A percentile compares a stretch with the other conserved stretches of the same genome.
Evolutionary conservation across 2,329 filamentous ascomycete species (phyloP).

Genomic region (Tolypocladium inflatum): DNA sequence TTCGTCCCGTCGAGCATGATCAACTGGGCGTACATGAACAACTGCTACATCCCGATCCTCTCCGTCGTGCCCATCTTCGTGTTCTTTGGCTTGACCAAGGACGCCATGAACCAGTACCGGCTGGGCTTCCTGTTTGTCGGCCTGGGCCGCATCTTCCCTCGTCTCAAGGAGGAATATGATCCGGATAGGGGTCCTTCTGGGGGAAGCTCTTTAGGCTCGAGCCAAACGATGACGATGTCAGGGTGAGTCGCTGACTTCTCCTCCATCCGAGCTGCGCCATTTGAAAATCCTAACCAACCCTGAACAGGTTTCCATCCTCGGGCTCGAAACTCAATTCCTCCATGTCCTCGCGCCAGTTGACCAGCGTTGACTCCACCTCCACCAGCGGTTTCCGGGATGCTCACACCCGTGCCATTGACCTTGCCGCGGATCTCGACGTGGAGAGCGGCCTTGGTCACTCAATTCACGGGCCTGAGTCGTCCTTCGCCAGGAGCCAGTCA

Average conservation of each 20-base stretch:
- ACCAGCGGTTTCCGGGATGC: neutral
- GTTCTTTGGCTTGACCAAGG: constrained; percentile 47
- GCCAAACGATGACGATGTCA: constrained; percentile 7
- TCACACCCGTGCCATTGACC: neutral
- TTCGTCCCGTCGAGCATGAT: constrained; percentile 32
- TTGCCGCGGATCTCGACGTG: neutral
- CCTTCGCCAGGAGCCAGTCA: neutral
- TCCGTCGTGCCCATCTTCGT: constrained; percentile 37
- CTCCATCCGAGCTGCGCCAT: too few relatives aligned
- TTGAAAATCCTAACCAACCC: neutral
- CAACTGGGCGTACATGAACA: constrained; percentile 30
- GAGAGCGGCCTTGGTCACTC: neutral
- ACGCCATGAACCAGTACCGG: constrained; percentile 42
- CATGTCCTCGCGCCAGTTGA: constrained; percentile 9
- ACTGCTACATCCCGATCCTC: constrained; percentile 38
- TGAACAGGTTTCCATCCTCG: neutral
- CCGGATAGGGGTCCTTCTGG: constrained; percentile 18
- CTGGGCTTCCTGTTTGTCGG: constrained; percentile 26
- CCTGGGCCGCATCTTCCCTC: constrained; percentile 33
- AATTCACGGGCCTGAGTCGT: neutral
- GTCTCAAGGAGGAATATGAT: constrained; percentile 28
- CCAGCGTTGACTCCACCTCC: constrained; percentile 9
- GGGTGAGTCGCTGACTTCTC: constrained; percentile 9
- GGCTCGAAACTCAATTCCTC: constrained; percentile 5
- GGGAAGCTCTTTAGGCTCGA: constrained; percentile 12